Conservation (phyloP, 768 basidiomycete genomes). For the Ephemerocybe angulata region DNA sequence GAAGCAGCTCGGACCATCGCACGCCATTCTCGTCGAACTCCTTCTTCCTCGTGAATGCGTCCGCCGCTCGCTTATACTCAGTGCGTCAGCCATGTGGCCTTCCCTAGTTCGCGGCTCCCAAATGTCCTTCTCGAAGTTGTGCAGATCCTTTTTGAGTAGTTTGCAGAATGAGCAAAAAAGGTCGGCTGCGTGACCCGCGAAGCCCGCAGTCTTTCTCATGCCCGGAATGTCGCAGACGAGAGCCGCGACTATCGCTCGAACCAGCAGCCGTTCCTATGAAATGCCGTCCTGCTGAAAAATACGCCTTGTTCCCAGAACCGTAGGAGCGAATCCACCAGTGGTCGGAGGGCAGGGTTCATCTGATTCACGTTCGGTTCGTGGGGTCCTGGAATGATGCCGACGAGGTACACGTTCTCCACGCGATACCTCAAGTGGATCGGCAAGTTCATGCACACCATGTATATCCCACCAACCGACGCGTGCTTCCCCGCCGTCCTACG, state of each 20-base stretch:
- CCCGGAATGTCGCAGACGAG: constrained; percentile 34
- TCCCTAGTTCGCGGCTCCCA: constrained; percentile 5
- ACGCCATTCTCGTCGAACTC: constrained; percentile 7
- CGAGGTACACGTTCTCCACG: constrained; percentile 18
- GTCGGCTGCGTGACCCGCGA: constrained; percentile 9
- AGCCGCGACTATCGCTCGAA: constrained; percentile 24
- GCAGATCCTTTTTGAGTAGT: background rate
- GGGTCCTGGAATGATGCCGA: constrained; percentile 16
- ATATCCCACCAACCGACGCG: constrained; percentile 20
- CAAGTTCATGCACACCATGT: constrained; percentile 29
- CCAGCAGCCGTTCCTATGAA: constrained; percentile 17
- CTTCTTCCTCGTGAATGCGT: background rate
- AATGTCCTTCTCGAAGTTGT: background rate
- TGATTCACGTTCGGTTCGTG: constrained; percentile 23
- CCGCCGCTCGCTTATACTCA: background rate
- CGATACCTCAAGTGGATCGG: constrained; percentile 23
- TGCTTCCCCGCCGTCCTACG: constrained; percentile 22
- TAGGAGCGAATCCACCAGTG: constrained; percentile 31
- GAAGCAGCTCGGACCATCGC: constrained; percentile 11
- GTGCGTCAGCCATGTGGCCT: background rate
- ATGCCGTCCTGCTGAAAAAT: constrained; percentile 16
- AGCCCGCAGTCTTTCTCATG: constrained; percentile 24
- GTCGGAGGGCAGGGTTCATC: constrained; percentile 31
- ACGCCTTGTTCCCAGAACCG: constrained; percentile 26
- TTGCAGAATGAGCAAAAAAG: constrained; percentile 13